These are phyloP conservation scores for Vitis riparia DNA, from an alignment of 164 flowering plant genomes.

Conservation along the genomic window DNA sequence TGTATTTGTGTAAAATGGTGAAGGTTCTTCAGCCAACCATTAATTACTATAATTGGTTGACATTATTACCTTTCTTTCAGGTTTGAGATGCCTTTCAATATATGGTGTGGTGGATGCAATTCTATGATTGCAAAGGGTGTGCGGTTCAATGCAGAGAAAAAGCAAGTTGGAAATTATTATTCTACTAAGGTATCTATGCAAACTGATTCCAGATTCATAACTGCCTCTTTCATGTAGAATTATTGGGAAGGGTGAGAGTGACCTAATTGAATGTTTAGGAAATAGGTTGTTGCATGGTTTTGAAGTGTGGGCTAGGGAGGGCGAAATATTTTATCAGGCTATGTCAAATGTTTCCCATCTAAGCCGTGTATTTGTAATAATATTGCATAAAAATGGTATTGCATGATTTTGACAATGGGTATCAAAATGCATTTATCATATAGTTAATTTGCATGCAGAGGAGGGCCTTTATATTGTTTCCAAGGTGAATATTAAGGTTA, in stretches of 20 bases:
- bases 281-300: too few species aligned
- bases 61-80: conserved; percentile 30
- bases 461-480: too few species aligned
- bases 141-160: conserved; percentile 96
- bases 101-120: conserved; percentile 99
- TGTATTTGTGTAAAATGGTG: not conserved
- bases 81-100: conserved; percentile 96
- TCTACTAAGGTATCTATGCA: conserved; percentile 79
- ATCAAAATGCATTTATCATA: too few species aligned
- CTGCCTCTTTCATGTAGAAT: not conserved
- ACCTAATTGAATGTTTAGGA: too few species aligned
- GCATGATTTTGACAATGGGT: too few species aligned
- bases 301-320: not conserved
- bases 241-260: not conserved
- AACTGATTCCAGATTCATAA: not conserved
- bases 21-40: not conserved
- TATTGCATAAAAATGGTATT: too few species aligned
- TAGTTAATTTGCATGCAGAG: too few species aligned
- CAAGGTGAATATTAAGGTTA: too few species aligned
- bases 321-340: not conserved
- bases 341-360: not conserved
- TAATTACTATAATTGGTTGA: not conserved
- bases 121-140: conserved; percentile 99
- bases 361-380: too few species aligned
- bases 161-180: conserved; percentile 98